phyloP scores from a whole-genome alignment of 2,329 filamentous ascomycete genomes.

The Colletotrichum somersetense region DNA sequence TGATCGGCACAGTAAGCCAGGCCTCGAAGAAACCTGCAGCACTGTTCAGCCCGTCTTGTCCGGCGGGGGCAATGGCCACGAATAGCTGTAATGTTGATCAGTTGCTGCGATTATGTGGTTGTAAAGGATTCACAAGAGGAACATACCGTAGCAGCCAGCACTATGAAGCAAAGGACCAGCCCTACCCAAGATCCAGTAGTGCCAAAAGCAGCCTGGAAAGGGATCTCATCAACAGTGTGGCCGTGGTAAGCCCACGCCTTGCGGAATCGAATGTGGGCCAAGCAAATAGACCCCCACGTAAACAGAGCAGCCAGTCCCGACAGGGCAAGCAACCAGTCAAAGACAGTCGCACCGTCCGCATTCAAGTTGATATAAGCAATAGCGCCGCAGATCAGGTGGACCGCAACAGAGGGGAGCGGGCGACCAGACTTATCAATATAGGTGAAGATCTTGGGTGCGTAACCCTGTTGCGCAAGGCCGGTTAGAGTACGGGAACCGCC shows the following conservation, averaged over 20 bases:
- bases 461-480: constrained; percentile 70
- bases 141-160: constrained; percentile 65
- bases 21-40: constrained; percentile 42
- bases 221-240: constrained; percentile 75
- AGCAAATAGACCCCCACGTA: constrained; percentile 77
- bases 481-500: constrained; percentile 71
- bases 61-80: constrained; percentile 55
- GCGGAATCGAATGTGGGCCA: constrained; percentile 78
- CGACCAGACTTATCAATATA: constrained; percentile 71
- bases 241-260: constrained; percentile 71
- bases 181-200: constrained; percentile 75
- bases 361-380: constrained; percentile 64
- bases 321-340: constrained; percentile 75
- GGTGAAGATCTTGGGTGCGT: constrained; percentile 67
- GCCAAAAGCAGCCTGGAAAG: constrained; percentile 72
- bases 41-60: constrained; percentile 34
- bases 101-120: too few relatives aligned
- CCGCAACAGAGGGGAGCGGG: constrained; percentile 63
- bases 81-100: constrained; percentile 52
- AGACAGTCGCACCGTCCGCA: constrained; percentile 62
- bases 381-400: constrained; percentile 62
- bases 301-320: constrained; percentile 75
- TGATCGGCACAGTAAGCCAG: constrained; percentile 39
- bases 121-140: constrained; percentile 29
- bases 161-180: constrained; percentile 67